Percentiles rank a stretch among this genome's conserved stretches.
Evolutionary conservation across 2,329 filamentous ascomycete genomes (phyloP).

Genomic region (Mollisia scopiformis): DNA sequence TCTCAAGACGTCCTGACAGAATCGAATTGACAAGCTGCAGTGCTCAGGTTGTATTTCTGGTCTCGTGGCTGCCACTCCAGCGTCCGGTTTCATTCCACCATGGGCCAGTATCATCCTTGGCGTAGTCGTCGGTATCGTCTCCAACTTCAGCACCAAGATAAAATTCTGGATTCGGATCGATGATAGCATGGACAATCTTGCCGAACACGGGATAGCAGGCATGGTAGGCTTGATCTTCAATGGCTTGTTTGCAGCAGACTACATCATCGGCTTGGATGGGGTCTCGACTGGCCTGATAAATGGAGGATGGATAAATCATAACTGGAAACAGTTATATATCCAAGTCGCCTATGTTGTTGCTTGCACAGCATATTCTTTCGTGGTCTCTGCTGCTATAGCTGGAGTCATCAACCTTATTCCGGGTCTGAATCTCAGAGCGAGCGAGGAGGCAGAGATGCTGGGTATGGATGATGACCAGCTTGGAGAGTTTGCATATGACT

Average conservation of each 20-base stretch:
- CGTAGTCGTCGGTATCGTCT: slow-evolving; percentile 64
- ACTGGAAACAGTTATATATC: slow-evolving; percentile 76
- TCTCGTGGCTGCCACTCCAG: slow-evolving; percentile 70
- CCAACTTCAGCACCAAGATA: slow-evolving; percentile 69
- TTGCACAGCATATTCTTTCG: slow-evolving; percentile 70
- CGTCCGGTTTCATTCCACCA: slow-evolving; percentile 68
- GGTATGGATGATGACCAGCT: slow-evolving; percentile 92
- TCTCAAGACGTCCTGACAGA: too few relatives aligned
- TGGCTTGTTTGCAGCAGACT: slow-evolving; percentile 69
- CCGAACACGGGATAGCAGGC: slow-evolving; percentile 71
- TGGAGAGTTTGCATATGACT: slow-evolving; percentile 88
- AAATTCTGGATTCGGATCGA: slow-evolving; percentile 62
- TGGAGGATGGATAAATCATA: slow-evolving; percentile 77
- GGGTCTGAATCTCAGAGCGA: slow-evolving; percentile 78
- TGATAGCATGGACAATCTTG: slow-evolving; percentile 73
- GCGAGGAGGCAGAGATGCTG: slow-evolving; percentile 80
- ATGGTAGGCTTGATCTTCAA: slow-evolving; percentile 75
- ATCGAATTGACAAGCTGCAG: slow-evolving; percentile 27
- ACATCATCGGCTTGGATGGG: slow-evolving; percentile 75
- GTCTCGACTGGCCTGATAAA: slow-evolving; percentile 66
- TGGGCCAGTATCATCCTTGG: slow-evolving; percentile 71
- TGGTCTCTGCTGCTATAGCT: slow-evolving; percentile 73
- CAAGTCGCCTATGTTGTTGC: slow-evolving; percentile 79
- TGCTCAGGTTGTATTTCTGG: slow-evolving; percentile 73
- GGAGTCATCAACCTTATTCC: slow-evolving; percentile 76